These are phyloP conservation scores for Crepidotus variabilis DNA, from an alignment of 768 basidiomycete species.

Conservation along the genomic window DNA sequence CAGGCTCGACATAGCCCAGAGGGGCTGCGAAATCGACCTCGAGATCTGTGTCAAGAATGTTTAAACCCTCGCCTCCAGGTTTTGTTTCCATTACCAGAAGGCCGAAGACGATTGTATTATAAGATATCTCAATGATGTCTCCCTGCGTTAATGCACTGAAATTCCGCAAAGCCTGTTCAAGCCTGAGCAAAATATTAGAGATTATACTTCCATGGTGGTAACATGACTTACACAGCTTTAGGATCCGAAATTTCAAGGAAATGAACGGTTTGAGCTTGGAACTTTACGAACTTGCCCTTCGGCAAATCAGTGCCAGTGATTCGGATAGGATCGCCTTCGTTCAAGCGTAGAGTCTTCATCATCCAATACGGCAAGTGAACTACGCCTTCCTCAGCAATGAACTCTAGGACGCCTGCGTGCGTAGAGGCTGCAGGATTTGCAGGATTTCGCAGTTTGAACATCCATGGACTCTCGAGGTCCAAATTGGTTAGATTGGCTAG, in stretches of 20 bases:
- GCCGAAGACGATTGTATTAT: constrained; percentile 94
- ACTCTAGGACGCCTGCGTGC: constrained; percentile 97
- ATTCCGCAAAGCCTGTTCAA: constrained; percentile 93
- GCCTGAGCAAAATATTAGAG: constrained; percentile 39
- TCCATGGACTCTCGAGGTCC: constrained; percentile 91
- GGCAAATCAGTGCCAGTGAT: constrained; percentile 84
- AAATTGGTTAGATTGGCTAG: constrained; percentile 83
- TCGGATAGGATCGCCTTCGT: constrained; percentile 93
- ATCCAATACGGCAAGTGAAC: constrained; percentile 99
- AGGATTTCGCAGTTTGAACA: constrained; percentile 94
- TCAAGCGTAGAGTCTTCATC: constrained; percentile 94
- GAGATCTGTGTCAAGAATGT: constrained; percentile 90
- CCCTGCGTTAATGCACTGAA: constrained; percentile 91
- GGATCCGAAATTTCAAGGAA: constrained; percentile 97
- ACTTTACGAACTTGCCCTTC: constrained; percentile 94
- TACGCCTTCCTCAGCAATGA: constrained; percentile 94
- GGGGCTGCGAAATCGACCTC: constrained; percentile 97
- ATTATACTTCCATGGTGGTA: neutral
- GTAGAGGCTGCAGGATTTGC: constrained; percentile 79
- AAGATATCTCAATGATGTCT: constrained; percentile 97
- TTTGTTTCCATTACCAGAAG: constrained; percentile 92
- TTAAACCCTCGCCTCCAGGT: constrained; percentile 86
- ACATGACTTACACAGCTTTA: constrained; percentile 83
- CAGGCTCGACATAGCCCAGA: constrained; percentile 91
- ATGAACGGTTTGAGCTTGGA: constrained; percentile 92